Evolutionary conservation across 257 asterid genomes (phyloP), one percentile per base, ranked within the genome.

Genomic region (Gentiana macrophylla): DNA sequence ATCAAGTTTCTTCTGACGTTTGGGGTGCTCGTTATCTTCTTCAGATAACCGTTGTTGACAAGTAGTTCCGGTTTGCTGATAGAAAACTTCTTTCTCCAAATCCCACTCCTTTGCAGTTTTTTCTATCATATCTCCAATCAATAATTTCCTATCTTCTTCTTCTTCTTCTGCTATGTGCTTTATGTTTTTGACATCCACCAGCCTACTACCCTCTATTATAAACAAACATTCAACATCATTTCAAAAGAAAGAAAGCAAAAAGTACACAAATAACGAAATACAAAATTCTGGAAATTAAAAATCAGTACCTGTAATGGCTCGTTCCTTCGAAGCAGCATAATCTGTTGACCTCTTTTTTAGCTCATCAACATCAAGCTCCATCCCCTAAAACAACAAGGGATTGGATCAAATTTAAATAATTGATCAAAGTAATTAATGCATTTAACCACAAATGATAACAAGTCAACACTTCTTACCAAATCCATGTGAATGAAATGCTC

Each of bases 301-400:
- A 5, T 52, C 6, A 12, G 35, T 79, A 89, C 97, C 97, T 73
- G 67, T 80, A 67, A 92, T 72, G 46, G 93, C 89, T 36, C 63
- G 74, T 61, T 80, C 80, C 80, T 92, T 92, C 64, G 97, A 90
- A 52, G 70, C 73, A 57, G 91, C 95, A 80, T 92, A 92, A 36
- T 84, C 88, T 3, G 79, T 65, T 49, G 95, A 83, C 41, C 62
- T 73, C 72, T 73, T 69, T 79, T 83, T 88, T 74, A 91, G 71
- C 67, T 66, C 49, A 68, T 78, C 87, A 57, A 78, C 82, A 53
- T 83, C 94, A 69, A 91, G 89, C 62, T 91, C 98, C 69, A 1
- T n/a, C 56, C 82, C 82, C 98, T 90, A 59, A 50, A 51, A 50
- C 51, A 49, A 32, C 47, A 24, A 15, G 48, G 44, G 65, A 43